Base-by-base conservation (phyloP, 306 rosid species). In the Lablab purpureus region DNA sequence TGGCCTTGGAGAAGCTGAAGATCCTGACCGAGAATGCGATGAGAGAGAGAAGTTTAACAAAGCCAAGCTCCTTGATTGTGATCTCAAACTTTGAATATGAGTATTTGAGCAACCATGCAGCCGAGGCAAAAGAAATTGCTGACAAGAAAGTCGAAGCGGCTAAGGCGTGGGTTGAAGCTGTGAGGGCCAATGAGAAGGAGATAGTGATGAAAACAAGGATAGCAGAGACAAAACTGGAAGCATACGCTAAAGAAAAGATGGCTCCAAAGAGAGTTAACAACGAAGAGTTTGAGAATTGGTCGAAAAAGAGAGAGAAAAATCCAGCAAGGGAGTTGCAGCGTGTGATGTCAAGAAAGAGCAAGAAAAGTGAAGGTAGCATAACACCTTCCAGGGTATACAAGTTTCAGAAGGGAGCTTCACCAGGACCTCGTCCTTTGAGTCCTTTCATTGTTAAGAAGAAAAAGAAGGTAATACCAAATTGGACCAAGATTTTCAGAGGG, bases 391-490 rank as follows among this genome's bases (percentile, higher is more conserved):
- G 52, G 14, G 72, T 51, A 19, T 22, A 4, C 2, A 67, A 67
- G 52, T 41, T 67, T 21, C 72, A 40, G 19, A 67, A 67, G 34
- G 9, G 5, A 19, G 0, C 72, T 67, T 67, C 72, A 40, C 68
- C 67, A 5, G 8, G 6, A 23, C 5, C 71, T 65, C 49, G 71
- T 12, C 72, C 32, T 40, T 6, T 67, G 0, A 66, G 71, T 66
- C 71, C 71, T 40, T 66, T 66, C 52, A 40, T 67, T 67, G 72
- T 67, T 41, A 67, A 67, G 72, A 67, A 67, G 72, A 67, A 67
- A 12, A 67, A 40, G 19, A 67, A 67, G 12, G 72, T 67, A 0
- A 41, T 67, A 12, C 51, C 34, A 67, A 67, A 40, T 41, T 67
- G 27, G 28, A 8, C 72, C 34, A 67, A 67, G 72, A 41, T 67